phyloP scores from a whole-genome alignment of 2,329 filamentous ascomycete genomes.

The Ceratocystis colombiana region DNA sequence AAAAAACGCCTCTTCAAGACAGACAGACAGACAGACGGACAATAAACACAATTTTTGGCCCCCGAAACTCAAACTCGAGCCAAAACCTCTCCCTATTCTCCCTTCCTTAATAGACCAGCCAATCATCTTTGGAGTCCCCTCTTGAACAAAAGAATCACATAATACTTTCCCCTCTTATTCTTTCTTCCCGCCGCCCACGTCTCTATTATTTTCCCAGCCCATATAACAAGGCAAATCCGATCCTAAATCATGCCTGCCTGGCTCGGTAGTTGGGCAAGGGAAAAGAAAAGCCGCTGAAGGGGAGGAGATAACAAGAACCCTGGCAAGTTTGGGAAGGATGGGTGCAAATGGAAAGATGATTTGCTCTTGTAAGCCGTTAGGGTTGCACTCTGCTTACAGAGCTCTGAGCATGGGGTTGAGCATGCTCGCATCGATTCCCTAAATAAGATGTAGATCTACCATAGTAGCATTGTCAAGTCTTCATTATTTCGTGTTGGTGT shows the following conservation, averaged over 20 bases:
- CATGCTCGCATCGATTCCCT: not conserved
- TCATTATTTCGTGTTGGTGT: not conserved
- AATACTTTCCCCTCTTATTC: not conserved
- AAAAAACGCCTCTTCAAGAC: too few relatives aligned
- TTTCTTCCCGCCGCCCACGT: not conserved
- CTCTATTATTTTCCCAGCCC: not conserved
- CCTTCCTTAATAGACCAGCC: too few relatives aligned
- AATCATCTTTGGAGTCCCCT: too few relatives aligned
- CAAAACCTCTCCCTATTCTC: too few relatives aligned
- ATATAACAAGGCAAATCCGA: not conserved
- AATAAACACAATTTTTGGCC: too few relatives aligned
- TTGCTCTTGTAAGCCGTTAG: not conserved
- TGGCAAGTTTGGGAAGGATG: not conserved
- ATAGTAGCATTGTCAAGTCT: not conserved
- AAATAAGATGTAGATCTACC: not conserved
- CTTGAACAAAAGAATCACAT: too few relatives aligned
- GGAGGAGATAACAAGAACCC: not conserved
- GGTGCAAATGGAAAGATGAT: not conserved
- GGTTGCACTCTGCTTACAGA: not conserved
- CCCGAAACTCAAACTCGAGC: too few relatives aligned
- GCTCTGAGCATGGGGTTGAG: not conserved
- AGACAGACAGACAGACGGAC: too few relatives aligned
- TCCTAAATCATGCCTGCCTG: slow-evolving; percentile 1
- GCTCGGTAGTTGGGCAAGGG: not conserved
- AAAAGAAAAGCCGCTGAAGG: slow-evolving; percentile 3